These are phyloP conservation scores for Microsporum audouinii DNA, from an alignment of 2,329 filamentous ascomycete genomes.

Conservation along the genomic window DNA sequence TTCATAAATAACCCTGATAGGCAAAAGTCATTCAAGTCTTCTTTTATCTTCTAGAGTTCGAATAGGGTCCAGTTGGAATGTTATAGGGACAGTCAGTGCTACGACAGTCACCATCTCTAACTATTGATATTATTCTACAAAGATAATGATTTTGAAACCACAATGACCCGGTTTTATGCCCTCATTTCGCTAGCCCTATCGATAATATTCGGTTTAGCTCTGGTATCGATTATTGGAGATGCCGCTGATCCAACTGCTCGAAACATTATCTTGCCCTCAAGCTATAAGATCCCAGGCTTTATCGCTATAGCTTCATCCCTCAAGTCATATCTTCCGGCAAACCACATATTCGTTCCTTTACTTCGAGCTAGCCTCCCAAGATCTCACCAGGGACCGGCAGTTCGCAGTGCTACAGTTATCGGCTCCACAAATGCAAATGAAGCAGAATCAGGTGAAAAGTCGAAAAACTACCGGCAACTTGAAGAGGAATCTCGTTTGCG, in stretches of 20 bases:
- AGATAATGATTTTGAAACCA: neutral
- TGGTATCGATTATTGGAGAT: neutral
- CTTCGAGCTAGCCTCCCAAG: neutral
- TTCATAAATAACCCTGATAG: neutral
- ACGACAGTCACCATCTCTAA: neutral
- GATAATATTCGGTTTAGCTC: neutral
- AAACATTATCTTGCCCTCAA: neutral
- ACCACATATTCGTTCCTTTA: neutral
- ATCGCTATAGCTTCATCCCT: neutral
- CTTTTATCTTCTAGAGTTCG: no score
- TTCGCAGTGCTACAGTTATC: neutral
- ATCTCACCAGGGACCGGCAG: neutral
- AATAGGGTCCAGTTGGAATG: no score
- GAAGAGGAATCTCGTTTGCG: slow-evolving; percentile 15
- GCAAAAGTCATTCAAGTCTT: neutral
- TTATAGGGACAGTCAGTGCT: neutral
- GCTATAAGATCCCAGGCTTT: neutral
- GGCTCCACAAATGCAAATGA: neutral
- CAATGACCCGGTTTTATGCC: neutral
- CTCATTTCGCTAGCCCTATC: neutral
- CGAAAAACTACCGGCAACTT: neutral
- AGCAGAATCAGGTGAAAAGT: neutral
- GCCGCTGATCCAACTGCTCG: neutral
- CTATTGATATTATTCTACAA: neutral
- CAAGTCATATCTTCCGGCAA: neutral